Percentiles rank a stretch among this genome's conserved stretches.
Evolutionary conservation across 2,329 filamentous ascomycete genomes (phyloP).

Genomic region (Aspergillus udagawae): DNA sequence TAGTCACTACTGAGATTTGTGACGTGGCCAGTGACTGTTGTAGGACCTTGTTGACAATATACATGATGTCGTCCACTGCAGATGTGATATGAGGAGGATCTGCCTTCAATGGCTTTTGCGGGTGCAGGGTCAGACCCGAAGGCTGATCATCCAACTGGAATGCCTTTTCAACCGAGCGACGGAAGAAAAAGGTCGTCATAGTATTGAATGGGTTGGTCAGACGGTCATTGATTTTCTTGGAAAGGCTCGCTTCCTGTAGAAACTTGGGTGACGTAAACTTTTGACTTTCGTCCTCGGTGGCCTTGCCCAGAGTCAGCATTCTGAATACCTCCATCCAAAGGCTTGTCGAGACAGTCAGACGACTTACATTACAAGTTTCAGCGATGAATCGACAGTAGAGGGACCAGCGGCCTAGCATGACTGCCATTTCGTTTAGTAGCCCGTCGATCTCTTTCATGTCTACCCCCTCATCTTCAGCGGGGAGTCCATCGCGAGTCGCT

Average conservation of each 20-base stretch:
- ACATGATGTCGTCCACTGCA: conserved; percentile 98
- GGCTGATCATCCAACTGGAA: conserved; percentile 95
- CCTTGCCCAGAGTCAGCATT: conserved; percentile 19
- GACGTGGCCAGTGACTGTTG: conserved; percentile 83
- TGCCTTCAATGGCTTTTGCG: conserved; percentile 65
- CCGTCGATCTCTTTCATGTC: conserved; percentile 96
- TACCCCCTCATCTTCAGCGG: conserved; percentile 85
- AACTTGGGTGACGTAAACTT: conserved; percentile 67
- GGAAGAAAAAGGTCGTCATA: conserved; percentile 96
- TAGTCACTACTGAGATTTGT: conserved; percentile 71
- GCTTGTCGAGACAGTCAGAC: background rate
- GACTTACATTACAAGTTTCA: conserved; percentile 72
- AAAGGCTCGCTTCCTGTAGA: conserved; percentile 72
- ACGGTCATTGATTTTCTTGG: conserved; percentile 70
- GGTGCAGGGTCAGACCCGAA: conserved; percentile 69
- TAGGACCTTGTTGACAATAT: conserved; percentile 90
- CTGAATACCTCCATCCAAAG: conserved; percentile 1
- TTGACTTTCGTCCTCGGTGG: conserved; percentile 49
- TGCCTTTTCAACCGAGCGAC: conserved; percentile 91
- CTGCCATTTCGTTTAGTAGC: conserved; percentile 77
- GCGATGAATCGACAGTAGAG: conserved; percentile 86
- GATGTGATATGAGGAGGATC: conserved; percentile 90
- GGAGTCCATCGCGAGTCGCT: conserved; percentile 53
- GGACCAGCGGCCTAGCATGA: conserved; percentile 93
- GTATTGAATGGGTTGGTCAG: conserved; percentile 78